Evolutionary conservation across 306 rosid species (phyloP), one percentile per base, ranked within the genome.

Genomic region (Rosa multiflora): DNA sequence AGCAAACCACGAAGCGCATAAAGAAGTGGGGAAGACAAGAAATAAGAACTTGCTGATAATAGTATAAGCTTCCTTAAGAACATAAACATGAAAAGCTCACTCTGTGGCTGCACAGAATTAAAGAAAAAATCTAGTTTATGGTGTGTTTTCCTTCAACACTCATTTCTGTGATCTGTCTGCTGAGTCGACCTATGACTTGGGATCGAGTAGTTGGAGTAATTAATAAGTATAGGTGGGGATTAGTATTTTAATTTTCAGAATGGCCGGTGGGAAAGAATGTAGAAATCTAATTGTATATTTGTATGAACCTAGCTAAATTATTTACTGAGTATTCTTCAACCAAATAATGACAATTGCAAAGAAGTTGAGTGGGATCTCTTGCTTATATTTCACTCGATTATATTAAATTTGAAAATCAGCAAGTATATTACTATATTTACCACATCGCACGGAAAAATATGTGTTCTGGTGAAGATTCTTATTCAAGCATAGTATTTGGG

Each of bases 1-100:
- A 80, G 66, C 82, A 80, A 76, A 72, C 88, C 62, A 77, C 82
- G 13, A 70, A 61, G 39, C 88, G 90, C 21, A 72, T 80, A 59
- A 67, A 37, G 63, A 75, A 21, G 21, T 88, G 87, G 91, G 79
- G 81, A 76, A 73, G 63, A 6, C n/a, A 53, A 70, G 78, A 47
- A 55, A 39, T 26, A 55, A 74, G 29, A 39, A 73, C 48, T 18
- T 63, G 68, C 68, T 37, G 70, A 15, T 66, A 66, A 0, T 66
- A 63, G 23, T 66, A 29, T 6, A 35, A 32, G n/a, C 44, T 64
- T 14, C 42, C 68, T 32, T 23, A 62, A 62, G 40, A 11, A 11
- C 42, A 63, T 12, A 32, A 63, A 4, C 42, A 32, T 32, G 43
- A 64, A 62, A 21, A 15, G 43, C 46, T 62, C 43, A 62, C 17